phyloP scores from a whole-genome alignment of 768 basidiomycete species.

The Cytidiella melzeri region DNA sequence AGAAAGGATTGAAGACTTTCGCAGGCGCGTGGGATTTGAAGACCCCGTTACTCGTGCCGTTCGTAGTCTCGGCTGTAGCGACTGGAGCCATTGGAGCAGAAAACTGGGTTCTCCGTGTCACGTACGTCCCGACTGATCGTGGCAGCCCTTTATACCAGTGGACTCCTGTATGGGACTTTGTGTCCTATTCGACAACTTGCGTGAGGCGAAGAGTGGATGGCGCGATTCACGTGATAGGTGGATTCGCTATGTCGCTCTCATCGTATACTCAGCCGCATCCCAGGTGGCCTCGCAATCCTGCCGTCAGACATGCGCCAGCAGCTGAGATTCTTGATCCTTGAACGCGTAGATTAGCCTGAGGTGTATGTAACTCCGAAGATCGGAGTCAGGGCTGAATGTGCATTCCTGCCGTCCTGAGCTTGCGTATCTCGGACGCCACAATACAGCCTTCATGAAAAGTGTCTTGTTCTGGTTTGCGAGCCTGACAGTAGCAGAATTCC shows the following conservation, averaged over 20 bases:
- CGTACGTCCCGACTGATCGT: no score
- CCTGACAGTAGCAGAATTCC: no score
- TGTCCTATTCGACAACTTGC: constrained; percentile 13
- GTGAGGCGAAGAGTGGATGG: constrained; percentile 22
- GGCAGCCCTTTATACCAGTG: no score
- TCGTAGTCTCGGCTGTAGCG: constrained; percentile 33
- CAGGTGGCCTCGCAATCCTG: neutral
- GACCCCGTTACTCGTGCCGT: constrained; percentile 18
- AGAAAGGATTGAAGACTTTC: constrained; percentile 54
- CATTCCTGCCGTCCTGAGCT: no score
- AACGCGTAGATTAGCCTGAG: no score
- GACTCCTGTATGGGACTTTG: neutral
- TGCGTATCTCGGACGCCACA: no score
- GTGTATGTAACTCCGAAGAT: no score
- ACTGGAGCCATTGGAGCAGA: constrained; percentile 41
- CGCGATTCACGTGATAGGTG: constrained; percentile 26
- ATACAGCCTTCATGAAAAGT: no score
- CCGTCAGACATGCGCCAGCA: neutral
- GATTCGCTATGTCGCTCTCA: neutral
- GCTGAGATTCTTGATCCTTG: no score
- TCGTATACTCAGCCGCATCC: neutral
- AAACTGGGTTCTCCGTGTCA: no score
- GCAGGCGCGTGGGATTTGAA: constrained; percentile 21
- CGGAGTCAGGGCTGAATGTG: no score
- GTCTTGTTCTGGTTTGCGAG: no score